These are phyloP conservation scores for Flagelloscypha sp. DNA, from an alignment of 768 basidiomycete species.

Conservation along the genomic window DNA sequence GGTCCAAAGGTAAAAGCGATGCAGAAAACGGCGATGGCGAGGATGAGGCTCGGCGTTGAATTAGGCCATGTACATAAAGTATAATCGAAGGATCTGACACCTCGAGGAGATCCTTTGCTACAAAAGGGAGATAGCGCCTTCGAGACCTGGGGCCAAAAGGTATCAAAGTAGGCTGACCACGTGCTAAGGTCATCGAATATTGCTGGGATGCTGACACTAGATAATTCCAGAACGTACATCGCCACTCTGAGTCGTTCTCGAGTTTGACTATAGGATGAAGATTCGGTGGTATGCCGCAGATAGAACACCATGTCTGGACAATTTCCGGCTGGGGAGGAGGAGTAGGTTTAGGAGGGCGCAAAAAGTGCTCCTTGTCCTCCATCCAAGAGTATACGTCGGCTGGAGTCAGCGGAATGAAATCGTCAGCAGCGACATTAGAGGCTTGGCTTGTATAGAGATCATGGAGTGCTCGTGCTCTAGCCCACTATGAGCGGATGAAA, in stretches of 20 bases:
- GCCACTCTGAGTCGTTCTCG: neutral
- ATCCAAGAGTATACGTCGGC: conserved; percentile 43
- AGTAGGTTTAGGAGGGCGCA: conserved; percentile 11
- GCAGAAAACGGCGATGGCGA: conserved; percentile 11
- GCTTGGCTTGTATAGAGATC: conserved; percentile 27
- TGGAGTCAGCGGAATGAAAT: conserved; percentile 24
- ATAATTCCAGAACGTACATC: neutral
- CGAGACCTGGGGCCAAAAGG: too few relatives aligned
- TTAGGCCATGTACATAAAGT: conserved; percentile 19
- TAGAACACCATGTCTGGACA: conserved; percentile 14
- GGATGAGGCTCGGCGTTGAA: too few relatives aligned
- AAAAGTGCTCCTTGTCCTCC: conserved; percentile 30
- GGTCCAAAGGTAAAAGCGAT: conserved; percentile 24
- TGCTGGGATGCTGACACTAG: neutral
- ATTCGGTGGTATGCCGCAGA: conserved; percentile 3
- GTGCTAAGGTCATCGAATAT: conserved; percentile 4
- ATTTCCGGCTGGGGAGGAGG: conserved; percentile 14
- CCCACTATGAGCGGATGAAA: conserved; percentile 29
- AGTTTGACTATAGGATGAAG: neutral
- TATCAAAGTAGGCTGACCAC: conserved; percentile 14
- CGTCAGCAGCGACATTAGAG: conserved; percentile 7
- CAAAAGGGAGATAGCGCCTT: too few relatives aligned
- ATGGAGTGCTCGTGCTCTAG: conserved; percentile 36
- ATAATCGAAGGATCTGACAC: conserved; percentile 20
- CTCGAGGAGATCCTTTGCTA: conserved; percentile 17